Conservation (phyloP, 345 rosid species). For the Murraya koenigii region DNA sequence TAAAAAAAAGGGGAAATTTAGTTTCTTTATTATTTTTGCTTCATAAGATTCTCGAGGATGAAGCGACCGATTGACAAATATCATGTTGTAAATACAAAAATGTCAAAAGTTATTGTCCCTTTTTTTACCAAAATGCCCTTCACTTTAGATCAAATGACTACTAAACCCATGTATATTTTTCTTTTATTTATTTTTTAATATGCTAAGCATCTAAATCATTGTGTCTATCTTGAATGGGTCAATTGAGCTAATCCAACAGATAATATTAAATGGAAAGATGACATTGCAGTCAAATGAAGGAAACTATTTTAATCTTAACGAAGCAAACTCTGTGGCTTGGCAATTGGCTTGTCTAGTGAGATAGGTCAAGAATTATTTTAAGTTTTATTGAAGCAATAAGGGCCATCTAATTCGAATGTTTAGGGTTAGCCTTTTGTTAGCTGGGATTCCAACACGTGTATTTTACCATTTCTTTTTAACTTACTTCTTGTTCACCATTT, state of each 20-base stretch:
- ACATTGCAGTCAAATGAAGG: background rate
- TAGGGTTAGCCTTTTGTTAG: background rate
- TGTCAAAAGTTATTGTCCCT: background rate
- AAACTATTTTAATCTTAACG: background rate
- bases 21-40: background rate
- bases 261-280: background rate
- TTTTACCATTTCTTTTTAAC: background rate
- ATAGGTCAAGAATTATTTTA: constrained; percentile 14
- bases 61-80: background rate
- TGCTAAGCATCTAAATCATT: background rate
- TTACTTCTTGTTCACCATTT: background rate
- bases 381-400: background rate
- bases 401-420: constrained; percentile 28
- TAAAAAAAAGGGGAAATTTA: background rate
- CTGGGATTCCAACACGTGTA: constrained; percentile 20
- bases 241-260: constrained; percentile 15
- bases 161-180: background rate
- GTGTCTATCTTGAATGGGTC: constrained; percentile 1
- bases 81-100: background rate
- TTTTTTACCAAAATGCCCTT: background rate
- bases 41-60: constrained; percentile 12
- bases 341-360: background rate
- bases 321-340: background rate
- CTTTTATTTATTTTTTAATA: background rate
- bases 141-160: background rate